Conservation (phyloP, 2,329 filamentous ascomycete species). For the Aureobasidium sp. region DNA sequence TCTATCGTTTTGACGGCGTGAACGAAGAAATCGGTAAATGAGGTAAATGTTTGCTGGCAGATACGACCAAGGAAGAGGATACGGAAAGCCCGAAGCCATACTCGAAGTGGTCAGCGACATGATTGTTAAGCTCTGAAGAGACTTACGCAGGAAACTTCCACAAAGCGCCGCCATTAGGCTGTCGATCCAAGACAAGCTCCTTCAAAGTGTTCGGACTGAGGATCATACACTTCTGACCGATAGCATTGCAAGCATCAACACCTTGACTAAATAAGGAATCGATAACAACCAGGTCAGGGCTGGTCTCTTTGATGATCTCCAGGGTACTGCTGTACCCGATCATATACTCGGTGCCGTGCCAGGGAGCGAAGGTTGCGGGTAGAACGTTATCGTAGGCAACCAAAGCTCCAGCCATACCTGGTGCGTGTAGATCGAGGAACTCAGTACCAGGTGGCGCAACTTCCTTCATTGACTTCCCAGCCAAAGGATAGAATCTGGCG, state of each 20-base stretch:
- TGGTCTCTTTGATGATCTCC: neutral
- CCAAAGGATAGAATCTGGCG: neutral
- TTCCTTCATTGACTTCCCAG: neutral
- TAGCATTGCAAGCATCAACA: neutral
- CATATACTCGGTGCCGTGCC: neutral
- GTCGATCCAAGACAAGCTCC: neutral
- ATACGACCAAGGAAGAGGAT: neutral
- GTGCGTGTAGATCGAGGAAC: neutral
- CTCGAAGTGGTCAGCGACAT: neutral
- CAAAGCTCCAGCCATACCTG: neutral
- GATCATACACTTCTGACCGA: neutral
- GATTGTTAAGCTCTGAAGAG: neutral
- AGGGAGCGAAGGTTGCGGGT: neutral
- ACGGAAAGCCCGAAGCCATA: neutral
- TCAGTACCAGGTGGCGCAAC: neutral
- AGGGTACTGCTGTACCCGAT: constrained; percentile 1
- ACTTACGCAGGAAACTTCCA: constrained; percentile 6
- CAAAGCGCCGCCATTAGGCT: constrained; percentile 1
- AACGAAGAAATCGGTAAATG: neutral
- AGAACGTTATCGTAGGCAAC: neutral
- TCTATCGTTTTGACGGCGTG: neutral
- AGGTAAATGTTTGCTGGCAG: neutral
- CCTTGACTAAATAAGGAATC: neutral
- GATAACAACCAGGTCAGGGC: neutral
- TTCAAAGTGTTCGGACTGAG: constrained; percentile 2